phyloP scores from a whole-genome alignment of 2,329 filamentous ascomycete genomes.

The Diplodia mutila region DNA sequence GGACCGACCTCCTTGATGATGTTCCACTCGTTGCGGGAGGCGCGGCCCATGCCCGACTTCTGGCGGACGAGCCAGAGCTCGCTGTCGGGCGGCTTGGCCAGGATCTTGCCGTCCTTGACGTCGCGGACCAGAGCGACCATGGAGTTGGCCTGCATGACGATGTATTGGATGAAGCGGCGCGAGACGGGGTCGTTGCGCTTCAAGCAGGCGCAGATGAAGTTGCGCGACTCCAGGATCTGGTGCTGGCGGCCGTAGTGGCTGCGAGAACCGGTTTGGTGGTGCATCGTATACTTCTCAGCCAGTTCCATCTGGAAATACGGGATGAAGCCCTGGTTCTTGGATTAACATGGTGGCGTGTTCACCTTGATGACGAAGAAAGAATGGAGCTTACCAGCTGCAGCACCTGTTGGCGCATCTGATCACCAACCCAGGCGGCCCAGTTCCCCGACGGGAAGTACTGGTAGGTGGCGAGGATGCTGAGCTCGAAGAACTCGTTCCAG shows the following conservation, averaged over 20 bases:
- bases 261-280: conserved; percentile 40
- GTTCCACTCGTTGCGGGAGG: conserved; percentile 45
- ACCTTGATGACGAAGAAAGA: background rate
- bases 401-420: conserved; percentile 45
- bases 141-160: conserved; percentile 44
- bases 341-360: conserved; percentile 19
- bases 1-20: conserved; percentile 41
- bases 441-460: conserved; percentile 54
- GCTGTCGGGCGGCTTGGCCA: conserved; percentile 43
- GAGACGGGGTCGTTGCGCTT: conserved; percentile 48
- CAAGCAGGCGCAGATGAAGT: conserved; percentile 49
- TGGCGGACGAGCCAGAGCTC: conserved; percentile 46
- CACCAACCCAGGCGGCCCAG: conserved; percentile 50
- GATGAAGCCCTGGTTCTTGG: conserved; percentile 38
- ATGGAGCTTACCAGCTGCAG: conserved; percentile 44
- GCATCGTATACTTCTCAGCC: conserved; percentile 39
- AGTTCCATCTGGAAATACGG: conserved; percentile 41
- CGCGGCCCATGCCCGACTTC: conserved; percentile 46
- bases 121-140: conserved; percentile 49
- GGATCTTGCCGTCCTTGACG: conserved; percentile 43
- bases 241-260: conserved; percentile 41
- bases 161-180: conserved; percentile 49
- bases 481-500: conserved; percentile 56
- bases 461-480: conserved; percentile 51
- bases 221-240: conserved; percentile 42